Percentiles rank a stretch among this genome's conserved stretches.
phyloP scores from a whole-genome alignment of 164 flowering plant genomes.

The Piper betle region DNA sequence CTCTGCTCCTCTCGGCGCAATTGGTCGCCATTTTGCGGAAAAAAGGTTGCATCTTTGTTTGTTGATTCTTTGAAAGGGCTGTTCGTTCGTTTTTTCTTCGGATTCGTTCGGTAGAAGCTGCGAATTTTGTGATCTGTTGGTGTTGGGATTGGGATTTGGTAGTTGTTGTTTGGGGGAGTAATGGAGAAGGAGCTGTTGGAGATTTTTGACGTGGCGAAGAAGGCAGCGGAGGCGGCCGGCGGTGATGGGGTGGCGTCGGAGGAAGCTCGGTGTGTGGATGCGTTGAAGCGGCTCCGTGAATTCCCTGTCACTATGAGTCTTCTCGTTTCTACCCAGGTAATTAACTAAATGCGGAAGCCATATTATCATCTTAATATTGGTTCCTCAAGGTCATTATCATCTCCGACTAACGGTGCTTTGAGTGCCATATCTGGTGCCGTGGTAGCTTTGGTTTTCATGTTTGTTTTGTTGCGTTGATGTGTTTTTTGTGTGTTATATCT shows the following conservation, averaged over 20 bases:
- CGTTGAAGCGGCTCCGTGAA: conserved; percentile 43
- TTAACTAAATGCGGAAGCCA: neutral
- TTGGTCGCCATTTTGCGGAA: too few species aligned
- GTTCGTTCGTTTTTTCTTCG: neutral
- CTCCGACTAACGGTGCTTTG: too few species aligned
- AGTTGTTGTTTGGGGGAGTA: too few species aligned
- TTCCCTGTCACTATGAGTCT: conserved; percentile 54
- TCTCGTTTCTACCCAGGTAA: conserved; percentile 75
- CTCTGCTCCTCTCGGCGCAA: too few species aligned
- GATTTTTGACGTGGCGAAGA: conserved; percentile 66
- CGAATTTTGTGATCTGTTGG: neutral
- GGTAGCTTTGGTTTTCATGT: too few species aligned
- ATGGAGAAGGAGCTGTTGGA: conserved; percentile 78
- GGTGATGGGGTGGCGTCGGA: conserved; percentile 28
- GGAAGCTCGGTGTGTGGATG: conserved; percentile 60
- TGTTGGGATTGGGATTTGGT: neutral
- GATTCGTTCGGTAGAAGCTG: neutral
- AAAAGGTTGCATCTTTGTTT: too few species aligned
- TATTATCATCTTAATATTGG: neutral
- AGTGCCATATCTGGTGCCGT: too few species aligned
- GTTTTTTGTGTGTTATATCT: too few species aligned
- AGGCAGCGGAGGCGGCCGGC: conserved; percentile 56
- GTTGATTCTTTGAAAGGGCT: too few species aligned
- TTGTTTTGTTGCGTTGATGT: too few species aligned
- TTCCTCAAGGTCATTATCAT: too few species aligned